Percentiles rank a stretch among this genome's conserved stretches.
These are phyloP conservation scores for Lithospermum erythrorhizon DNA, from an alignment of 257 asterid genomes.

Conservation along the genomic window DNA sequence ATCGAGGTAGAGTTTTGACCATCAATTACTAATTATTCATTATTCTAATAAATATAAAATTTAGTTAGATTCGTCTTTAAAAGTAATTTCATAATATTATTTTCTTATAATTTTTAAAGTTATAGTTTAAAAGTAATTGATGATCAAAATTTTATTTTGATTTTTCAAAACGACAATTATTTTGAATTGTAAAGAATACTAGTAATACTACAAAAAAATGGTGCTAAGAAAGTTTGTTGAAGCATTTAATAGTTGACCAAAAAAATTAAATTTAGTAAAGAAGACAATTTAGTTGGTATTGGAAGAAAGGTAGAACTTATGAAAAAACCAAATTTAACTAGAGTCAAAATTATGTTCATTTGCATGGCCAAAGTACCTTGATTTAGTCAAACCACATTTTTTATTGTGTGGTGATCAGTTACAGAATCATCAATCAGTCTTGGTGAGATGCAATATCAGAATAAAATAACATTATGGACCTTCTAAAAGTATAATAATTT, in stretches of 20 bases:
- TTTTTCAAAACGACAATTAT: too few species aligned
- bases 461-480: slow-evolving; percentile 15
- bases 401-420: slow-evolving; percentile 14
- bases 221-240: background rate
- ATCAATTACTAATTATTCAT: too few species aligned
- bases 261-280: too few species aligned
- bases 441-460: slow-evolving; percentile 8
- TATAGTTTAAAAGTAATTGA: too few species aligned
- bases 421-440: slow-evolving; percentile 17
- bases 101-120: too few species aligned
- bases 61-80: too few species aligned
- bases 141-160: too few species aligned
- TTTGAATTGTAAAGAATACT: too few species aligned
- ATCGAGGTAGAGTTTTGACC: too few species aligned
- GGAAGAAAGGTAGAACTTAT: background rate
- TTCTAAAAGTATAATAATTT: slow-evolving; percentile 8
- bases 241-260: background rate
- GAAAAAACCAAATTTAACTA: background rate
- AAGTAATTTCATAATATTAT: too few species aligned
- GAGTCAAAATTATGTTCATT: slow-evolving; percentile 11
- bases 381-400: background rate
- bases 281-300: background rate
- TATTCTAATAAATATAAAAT: too few species aligned
- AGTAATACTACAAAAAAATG: background rate
- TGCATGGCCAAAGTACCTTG: background rate